Conservation (phyloP, 1,284 basidiomycete genomes). For the Vanrija sp. region DNA sequence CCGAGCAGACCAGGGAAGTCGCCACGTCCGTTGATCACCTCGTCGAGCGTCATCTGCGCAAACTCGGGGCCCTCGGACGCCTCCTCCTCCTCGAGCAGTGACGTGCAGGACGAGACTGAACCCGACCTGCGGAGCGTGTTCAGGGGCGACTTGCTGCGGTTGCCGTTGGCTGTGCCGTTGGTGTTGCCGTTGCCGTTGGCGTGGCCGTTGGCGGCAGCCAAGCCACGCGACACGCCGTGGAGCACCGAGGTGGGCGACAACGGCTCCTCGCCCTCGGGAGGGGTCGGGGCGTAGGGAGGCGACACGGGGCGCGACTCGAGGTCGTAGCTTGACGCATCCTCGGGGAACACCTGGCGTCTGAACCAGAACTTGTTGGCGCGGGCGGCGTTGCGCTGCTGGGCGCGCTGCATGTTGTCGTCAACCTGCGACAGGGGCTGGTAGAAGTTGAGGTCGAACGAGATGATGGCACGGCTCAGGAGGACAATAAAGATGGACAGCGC, state of each 20-base stretch:
- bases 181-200: conserved; percentile 13
- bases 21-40: conserved; percentile 81
- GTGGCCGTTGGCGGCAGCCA: conserved; percentile 8
- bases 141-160: conserved; percentile 1
- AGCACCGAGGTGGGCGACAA: neutral
- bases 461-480: conserved; percentile 86
- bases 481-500: conserved; percentile 94
- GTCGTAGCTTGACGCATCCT: conserved; percentile 42
- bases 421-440: conserved; percentile 99
- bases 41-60: conserved; percentile 84
- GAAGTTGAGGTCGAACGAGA: conserved; percentile 86
- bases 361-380: conserved; percentile 77
- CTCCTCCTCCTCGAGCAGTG: conserved; percentile 21
- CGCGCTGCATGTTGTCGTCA: conserved; percentile 91
- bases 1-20: conserved; percentile 85
- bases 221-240: neutral
- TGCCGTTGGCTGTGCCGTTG: conserved; percentile 3
- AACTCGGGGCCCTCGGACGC: conserved; percentile 60
- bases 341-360: conserved; percentile 78
- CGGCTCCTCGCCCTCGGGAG: neutral
- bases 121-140: conserved; percentile 1
- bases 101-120: conserved; percentile 13
- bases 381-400: conserved; percentile 79
- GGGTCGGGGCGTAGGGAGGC: conserved; percentile 21
- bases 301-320: conserved; percentile 37